Evolutionary conservation across 495 filamentous ascomycete genomes (phyloP).

Genomic region (Aspergillus haitiensis): DNA sequence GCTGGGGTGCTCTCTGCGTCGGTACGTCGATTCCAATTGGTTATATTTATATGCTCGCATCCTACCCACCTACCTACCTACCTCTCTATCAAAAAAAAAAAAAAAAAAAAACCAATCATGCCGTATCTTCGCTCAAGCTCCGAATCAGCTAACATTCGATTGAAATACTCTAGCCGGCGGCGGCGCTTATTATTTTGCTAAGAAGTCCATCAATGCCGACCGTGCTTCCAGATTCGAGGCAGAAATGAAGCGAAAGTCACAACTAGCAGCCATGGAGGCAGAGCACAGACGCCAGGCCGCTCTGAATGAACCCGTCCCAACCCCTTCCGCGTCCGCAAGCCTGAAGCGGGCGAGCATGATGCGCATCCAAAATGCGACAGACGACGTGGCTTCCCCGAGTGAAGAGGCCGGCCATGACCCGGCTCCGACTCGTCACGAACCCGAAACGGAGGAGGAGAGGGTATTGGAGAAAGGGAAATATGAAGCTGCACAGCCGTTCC

Average conservation of each 20-base stretch:
- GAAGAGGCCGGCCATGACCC: constrained; percentile 78
- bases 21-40: constrained; percentile 42
- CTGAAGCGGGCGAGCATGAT: constrained; percentile 40
- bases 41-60: neutral
- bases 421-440: constrained; percentile 80
- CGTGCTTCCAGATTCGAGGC: constrained; percentile 69
- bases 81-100: too few species aligned
- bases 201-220: constrained; percentile 88
- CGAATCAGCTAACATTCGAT: too few species aligned
- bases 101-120: too few species aligned
- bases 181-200: constrained; percentile 94
- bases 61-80: neutral
- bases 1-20: constrained; percentile 82
- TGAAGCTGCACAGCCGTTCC: constrained; percentile 72
- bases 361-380: constrained; percentile 37
- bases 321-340: constrained; percentile 30
- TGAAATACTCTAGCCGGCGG: constrained; percentile 63
- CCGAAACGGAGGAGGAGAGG: constrained; percentile 67
- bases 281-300: constrained; percentile 43
- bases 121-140: too few species aligned
- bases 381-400: constrained; percentile 73
- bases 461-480: constrained; percentile 87
- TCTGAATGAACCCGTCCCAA: constrained; percentile 19
- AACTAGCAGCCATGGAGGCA: constrained; percentile 58
- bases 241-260: constrained; percentile 61